A percentile compares a stretch with the other conserved stretches of the same genome.
These are phyloP conservation scores for Coniochaeta hoffmannii DNA, from an alignment of 2,329 filamentous ascomycete genomes.

Conservation along the genomic window DNA sequence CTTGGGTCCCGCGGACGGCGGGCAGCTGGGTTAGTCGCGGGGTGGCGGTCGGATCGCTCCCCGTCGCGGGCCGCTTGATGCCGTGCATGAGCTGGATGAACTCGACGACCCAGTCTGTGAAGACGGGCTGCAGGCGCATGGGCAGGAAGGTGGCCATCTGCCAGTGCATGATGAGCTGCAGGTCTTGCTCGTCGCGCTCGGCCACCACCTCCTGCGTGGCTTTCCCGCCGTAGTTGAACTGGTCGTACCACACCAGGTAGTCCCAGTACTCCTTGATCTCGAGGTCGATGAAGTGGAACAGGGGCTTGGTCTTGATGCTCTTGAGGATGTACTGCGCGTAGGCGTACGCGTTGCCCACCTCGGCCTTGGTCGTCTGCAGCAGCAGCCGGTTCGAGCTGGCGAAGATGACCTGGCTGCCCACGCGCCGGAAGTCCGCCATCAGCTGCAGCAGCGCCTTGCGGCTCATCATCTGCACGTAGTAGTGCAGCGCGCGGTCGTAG, in stretches of 20 bases:
- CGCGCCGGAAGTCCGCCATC: constrained; percentile 91
- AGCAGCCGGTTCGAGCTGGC: constrained; percentile 84
- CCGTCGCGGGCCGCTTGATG: constrained; percentile 62
- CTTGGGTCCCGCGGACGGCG: constrained; percentile 42
- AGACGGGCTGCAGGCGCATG: constrained; percentile 67
- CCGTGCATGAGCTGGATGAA: constrained; percentile 93
- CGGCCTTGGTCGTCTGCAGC: constrained; percentile 90
- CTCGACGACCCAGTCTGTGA: constrained; percentile 88
- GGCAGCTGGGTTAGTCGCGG: constrained; percentile 52
- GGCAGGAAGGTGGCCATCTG: constrained; percentile 90
- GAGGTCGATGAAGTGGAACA: constrained; percentile 95
- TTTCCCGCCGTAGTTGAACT: constrained; percentile 97
- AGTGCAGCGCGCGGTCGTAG: constrained; percentile 88
- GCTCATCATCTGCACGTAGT: constrained; percentile 98
- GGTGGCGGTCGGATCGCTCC: constrained; percentile 40
- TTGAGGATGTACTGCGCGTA: constrained; percentile 98
- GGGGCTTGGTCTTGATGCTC: constrained; percentile 88
- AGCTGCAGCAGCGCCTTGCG: constrained; percentile 95
- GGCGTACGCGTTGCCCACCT: constrained; percentile 92
- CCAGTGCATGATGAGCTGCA: constrained; percentile 97
- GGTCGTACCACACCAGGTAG: constrained; percentile 97
- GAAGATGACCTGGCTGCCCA: constrained; percentile 94
- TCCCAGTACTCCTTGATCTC: constrained; percentile 99
- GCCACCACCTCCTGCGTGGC: constrained; percentile 76
- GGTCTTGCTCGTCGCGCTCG: constrained; percentile 63